Base-by-base conservation (phyloP, 495 filamentous ascomycete genomes). In the Melanomma pulvis-pyrius region DNA sequence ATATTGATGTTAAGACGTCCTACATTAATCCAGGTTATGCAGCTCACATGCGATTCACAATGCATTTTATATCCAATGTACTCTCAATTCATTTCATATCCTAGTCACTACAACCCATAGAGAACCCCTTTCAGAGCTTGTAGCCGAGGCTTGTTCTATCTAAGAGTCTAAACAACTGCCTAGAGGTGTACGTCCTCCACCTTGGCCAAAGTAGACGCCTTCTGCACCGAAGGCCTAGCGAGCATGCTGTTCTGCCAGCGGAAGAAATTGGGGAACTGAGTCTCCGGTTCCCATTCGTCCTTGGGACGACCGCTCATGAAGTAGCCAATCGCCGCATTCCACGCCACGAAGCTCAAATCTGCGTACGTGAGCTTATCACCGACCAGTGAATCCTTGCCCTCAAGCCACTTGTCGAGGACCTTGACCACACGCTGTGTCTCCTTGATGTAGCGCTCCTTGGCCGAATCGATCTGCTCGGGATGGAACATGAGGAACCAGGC, bases 321-420 rank as follows among this genome's bases (percentile, higher is more conserved):
- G 54, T 56, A 21, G 49, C 15, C 15, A 51, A 41, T 47, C 11
- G 34, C 59, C 41, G 46, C 12, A 24, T 72, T 36, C 69, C 80
- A 85, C 0, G 79, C 69, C 13, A 83, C 65, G 59, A 84, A 86
- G 15, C 74, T 65, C 36, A 84, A 54, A 63, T 85, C 84, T 22
- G 75, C 80, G 62, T 78, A 82, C 8, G 77, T 79, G 58, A 69
- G 74, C 61, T 84, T 86, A 56, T 82, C 77, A 15, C 83, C 82
- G 1, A 86, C 81, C 0, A 86, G 78, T 60, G 74, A 87, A 2
- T 30, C 58, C 49, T 61, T 54, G 11, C 65, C 24, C 6, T 30
- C 66, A 1, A 85, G 73, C 2, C 66, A 68, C 7, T 44, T 54
- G 7, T 85, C 77, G 5, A 86, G 67, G 25, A 85, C 79, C 15